phyloP scores from a whole-genome alignment of 495 filamentous ascomycete species.

The Elaphomyces granulatus region DNA sequence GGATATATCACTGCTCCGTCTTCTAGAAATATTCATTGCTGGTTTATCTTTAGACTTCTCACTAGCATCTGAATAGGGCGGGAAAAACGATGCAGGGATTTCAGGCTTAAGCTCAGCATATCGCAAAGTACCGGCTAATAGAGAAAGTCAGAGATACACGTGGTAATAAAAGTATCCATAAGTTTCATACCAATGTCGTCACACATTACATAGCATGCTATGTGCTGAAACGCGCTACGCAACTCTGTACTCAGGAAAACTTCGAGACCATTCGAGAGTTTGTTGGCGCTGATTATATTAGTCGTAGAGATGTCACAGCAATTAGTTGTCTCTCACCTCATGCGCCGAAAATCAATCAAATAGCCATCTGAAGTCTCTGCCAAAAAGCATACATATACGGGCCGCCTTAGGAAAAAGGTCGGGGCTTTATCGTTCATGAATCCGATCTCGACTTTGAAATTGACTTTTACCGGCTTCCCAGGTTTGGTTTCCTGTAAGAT shows the following conservation, averaged over 20 bases:
- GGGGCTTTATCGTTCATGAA: slow-evolving; percentile 57
- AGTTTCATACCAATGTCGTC: slow-evolving; percentile 59
- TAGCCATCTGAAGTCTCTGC: slow-evolving; percentile 62
- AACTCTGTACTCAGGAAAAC: slow-evolving; percentile 48
- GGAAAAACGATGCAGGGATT: slow-evolving; percentile 43
- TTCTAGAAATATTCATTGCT: slow-evolving; percentile 3
- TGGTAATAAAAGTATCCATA: no score
- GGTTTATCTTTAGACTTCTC: background rate
- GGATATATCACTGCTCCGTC: slow-evolving; percentile 3
- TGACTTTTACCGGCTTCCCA: slow-evolving; percentile 36
- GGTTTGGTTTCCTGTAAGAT: slow-evolving; percentile 22
- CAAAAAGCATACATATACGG: slow-evolving; percentile 57
- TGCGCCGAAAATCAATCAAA: slow-evolving; percentile 65
- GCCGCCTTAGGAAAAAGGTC: slow-evolving; percentile 42
- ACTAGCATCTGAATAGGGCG: slow-evolving; percentile 6
- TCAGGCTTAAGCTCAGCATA: slow-evolving; percentile 46
- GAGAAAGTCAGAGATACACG: no score
- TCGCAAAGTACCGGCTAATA: slow-evolving; percentile 59
- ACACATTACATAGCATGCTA: slow-evolving; percentile 67
- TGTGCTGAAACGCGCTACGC: slow-evolving; percentile 36
- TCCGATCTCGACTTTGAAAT: slow-evolving; percentile 52
- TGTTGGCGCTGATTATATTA: slow-evolving; percentile 40
- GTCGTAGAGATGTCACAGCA: slow-evolving; percentile 1
- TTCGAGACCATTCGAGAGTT: slow-evolving; percentile 47
- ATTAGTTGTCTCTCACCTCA: slow-evolving; percentile 28